Evolutionary conservation across 2,329 filamentous ascomycete species (phyloP), one percentile per base, ranked within the genome.

Genomic region (Alternaria angustiovoidea): DNA sequence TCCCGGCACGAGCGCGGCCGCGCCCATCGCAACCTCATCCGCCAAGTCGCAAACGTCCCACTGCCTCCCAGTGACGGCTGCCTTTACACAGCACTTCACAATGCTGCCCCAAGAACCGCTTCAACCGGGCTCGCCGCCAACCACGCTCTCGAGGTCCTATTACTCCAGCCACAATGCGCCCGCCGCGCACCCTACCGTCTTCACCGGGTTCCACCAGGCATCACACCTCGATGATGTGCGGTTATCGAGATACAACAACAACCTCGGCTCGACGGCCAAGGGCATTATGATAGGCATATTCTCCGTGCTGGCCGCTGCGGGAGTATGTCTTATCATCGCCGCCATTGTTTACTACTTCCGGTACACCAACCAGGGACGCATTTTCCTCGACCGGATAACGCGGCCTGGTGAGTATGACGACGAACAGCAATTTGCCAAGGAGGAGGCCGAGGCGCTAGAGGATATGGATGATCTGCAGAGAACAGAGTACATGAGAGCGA

Each of bases 341-440:
- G 84, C 91, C 54, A 82, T 95, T 75, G 88, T 98, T 76, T 97
- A 97, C 80, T 95, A 97, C 82, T 95, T 98, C 80, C 88, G 91
- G 81, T 96, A 96, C 78, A 97, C 94, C 38, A 88, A 86, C 55
- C 90, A 90, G 51, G 94, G 94, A 43, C 88, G 94, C 69, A 97
- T 99, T 75, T 88, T 98, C 65, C 87, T 99, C 69, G 95, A 99
- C 81, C 89, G 94, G 66, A 90, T 99, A 78, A 93, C 93, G 46
- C 87, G 94, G 61, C 95, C 95, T 0, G 95, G 95, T 71, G 95
- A 98, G 81, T 99, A 93, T 79, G 95, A 99, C 77, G 95, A 99
- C 81, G 95, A 98, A 79, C 94, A 98, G 81, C 92, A 93, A 11
- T 97, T 97, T 82, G 86, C 89, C 66, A 89, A 92, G 75, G 95